phyloP scores from a whole-genome alignment of 1,284 basidiomycete species.

The Amylostereum chailletii region DNA sequence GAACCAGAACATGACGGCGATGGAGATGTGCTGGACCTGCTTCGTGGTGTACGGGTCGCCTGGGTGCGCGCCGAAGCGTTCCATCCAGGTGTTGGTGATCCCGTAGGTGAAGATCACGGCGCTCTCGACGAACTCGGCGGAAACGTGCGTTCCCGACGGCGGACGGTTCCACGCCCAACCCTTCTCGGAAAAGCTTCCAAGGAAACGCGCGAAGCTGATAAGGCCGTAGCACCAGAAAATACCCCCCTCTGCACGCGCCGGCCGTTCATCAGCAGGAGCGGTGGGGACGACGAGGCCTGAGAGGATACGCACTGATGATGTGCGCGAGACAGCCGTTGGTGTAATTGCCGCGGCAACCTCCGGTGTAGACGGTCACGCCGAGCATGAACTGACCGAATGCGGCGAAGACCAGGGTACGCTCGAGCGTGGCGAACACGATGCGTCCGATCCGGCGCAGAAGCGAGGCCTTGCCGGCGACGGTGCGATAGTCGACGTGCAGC shows the following conservation, averaged over 20 bases:
- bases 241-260: slow-evolving; percentile 53
- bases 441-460: slow-evolving; percentile 34
- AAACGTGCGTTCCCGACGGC: slow-evolving; percentile 40
- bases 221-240: slow-evolving; percentile 93
- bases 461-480: slow-evolving; percentile 8
- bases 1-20: slow-evolving; percentile 97
- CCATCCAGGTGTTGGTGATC: slow-evolving; percentile 93
- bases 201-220: slow-evolving; percentile 83
- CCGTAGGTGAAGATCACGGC: slow-evolving; percentile 87
- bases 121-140: slow-evolving; percentile 87
- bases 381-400: slow-evolving; percentile 58
- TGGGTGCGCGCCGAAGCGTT: slow-evolving; percentile 76
- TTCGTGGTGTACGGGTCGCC: slow-evolving; percentile 89
- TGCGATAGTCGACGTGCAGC: slow-evolving; percentile 35
- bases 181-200: slow-evolving; percentile 80
- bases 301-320: slow-evolving; percentile 68
- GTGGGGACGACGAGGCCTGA: neutral
- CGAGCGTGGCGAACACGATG: slow-evolving; percentile 41
- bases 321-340: slow-evolving; percentile 86
- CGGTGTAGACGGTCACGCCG: slow-evolving; percentile 75
- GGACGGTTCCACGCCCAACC: slow-evolving; percentile 95
- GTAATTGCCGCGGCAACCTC: slow-evolving; percentile 71
- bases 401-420: slow-evolving; percentile 59
- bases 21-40: slow-evolving; percentile 92
- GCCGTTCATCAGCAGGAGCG: slow-evolving; percentile 3